Evolutionary conservation across 179 eudicot genomes (phyloP).

Genomic region (Vitellaria paradoxa): DNA sequence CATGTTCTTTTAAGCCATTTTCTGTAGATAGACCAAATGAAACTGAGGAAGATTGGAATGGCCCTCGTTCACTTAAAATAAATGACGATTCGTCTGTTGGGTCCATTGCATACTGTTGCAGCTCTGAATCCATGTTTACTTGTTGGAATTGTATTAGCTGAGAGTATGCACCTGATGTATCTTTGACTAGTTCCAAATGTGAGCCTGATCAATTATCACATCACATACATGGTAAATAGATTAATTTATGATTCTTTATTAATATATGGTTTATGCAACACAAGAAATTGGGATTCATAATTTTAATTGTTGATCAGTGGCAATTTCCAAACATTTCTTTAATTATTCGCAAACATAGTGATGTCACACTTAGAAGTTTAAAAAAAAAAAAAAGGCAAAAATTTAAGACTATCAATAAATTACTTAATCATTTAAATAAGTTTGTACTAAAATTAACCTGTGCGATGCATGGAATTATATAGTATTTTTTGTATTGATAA

Average conservation of each 20-base stretch:
- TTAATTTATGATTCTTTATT: background rate
- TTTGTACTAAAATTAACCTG: too few relatives aligned
- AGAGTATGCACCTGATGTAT: constrained; percentile 56
- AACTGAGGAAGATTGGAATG: constrained; percentile 13
- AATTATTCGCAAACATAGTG: too few relatives aligned
- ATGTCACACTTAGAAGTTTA: too few relatives aligned
- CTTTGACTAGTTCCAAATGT: constrained; percentile 42
- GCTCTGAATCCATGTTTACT: constrained; percentile 23
- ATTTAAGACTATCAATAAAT: too few relatives aligned
- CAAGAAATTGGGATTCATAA: background rate
- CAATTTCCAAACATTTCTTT: too few relatives aligned
- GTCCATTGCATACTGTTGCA: constrained; percentile 25
- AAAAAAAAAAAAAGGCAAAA: too few relatives aligned
- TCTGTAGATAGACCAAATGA: constrained; percentile 30
- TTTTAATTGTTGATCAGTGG: background rate
- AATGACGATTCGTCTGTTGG: constrained; percentile 21
- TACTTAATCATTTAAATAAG: too few relatives aligned
- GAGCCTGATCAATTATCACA: constrained; percentile 28
- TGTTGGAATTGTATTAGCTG: constrained; percentile 53
- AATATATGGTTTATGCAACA: background rate
- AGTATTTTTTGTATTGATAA: too few relatives aligned
- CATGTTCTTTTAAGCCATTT: constrained; percentile 16
- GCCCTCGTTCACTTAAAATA: background rate
- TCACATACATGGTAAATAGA: background rate
- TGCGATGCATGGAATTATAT: too few relatives aligned